Evolutionary conservation across 805 yeast species (phyloP), one percentile per base, ranked within the genome.

Genomic region (Cyberlindnera meyerae): DNA sequence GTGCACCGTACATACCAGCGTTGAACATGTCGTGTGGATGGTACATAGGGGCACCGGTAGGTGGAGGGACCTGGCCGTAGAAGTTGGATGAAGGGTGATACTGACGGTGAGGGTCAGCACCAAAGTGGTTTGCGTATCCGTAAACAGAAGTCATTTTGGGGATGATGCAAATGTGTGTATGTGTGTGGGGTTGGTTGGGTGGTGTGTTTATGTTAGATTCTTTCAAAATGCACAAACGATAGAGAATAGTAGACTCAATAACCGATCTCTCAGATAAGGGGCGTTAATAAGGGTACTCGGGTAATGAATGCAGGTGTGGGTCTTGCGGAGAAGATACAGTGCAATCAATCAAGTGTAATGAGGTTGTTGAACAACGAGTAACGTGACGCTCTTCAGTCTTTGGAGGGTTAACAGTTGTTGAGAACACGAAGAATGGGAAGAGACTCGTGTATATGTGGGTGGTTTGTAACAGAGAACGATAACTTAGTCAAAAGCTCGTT

Each of bases 401-500:
- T n/a, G n/a, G n/a, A n/a, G n/a, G n/a, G n/a, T n/a, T n/a, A n/a
- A n/a, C 24, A 12, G 24, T 4, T 20, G 22, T 20, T 20, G 22
- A 20, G 22, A 9, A 8, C 9, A 20, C 7, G 22, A 7, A 9
- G 22, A n/a, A 20, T 11, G 25, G 15, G 18, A 13, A 12, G 33
- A 20, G 32, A n/a, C 14, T 11, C 12, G 18, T 18, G 16, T 14
- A 15, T 21, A 24, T 16, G 26, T 11, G n/a, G 27, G 15, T 12
- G 24, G 22, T 13, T 20, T 28, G 27, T 15, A 15, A 24, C n/a
- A 13, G 29, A 25, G 45, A 55, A 51, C 68, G 70, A 64, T 57
- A 45, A 61, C 70, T 64, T 64, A 64, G 52, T 51, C 51, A 64
- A 64, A 64, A 64, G 70, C 61, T 64, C 70, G 67, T 29, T 44